These are phyloP conservation scores for Fomes fomentarius DNA, from an alignment of 1,284 basidiomycete species.

Conservation along the genomic window DNA sequence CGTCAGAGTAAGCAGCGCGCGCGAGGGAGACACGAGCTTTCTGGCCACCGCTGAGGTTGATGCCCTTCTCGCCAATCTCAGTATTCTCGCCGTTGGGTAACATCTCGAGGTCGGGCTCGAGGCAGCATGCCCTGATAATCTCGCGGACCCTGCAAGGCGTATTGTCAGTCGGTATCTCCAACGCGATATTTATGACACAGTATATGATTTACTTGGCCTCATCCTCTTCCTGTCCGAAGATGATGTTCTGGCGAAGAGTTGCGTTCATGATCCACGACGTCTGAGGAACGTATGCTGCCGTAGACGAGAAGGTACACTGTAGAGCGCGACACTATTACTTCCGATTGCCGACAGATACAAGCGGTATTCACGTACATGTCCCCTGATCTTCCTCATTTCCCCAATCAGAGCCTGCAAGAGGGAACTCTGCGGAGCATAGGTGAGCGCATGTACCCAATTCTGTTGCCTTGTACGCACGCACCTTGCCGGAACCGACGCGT, in stretches of 20 bases:
- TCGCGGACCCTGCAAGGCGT: conserved; percentile 49
- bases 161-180: background rate
- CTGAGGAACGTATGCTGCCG: conserved; percentile 78
- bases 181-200: no score
- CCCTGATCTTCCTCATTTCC: conserved; percentile 72
- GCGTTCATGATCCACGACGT: conserved; percentile 81
- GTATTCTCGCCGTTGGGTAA: conserved; percentile 70
- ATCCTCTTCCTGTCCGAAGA: conserved; percentile 65
- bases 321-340: no score
- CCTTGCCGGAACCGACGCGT: conserved; percentile 44
- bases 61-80: conserved; percentile 86
- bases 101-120: conserved; percentile 69
- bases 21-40: conserved; percentile 83
- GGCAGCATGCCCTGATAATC: conserved; percentile 61
- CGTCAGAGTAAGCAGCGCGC: conserved; percentile 76
- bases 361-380: conserved; percentile 49
- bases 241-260: conserved; percentile 67
- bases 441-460: no score
- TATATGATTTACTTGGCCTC: conserved; percentile 46
- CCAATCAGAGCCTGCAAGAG: conserved; percentile 75
- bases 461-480: background rate
- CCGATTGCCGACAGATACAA: no score
- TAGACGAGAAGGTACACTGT: conserved; percentile 68
- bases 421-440: conserved; percentile 49
- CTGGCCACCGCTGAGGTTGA: conserved; percentile 59